Base-by-base conservation (phyloP, 225 moss, liverwort and hornwort genomes). In the Takakia lepidozioides region DNA sequence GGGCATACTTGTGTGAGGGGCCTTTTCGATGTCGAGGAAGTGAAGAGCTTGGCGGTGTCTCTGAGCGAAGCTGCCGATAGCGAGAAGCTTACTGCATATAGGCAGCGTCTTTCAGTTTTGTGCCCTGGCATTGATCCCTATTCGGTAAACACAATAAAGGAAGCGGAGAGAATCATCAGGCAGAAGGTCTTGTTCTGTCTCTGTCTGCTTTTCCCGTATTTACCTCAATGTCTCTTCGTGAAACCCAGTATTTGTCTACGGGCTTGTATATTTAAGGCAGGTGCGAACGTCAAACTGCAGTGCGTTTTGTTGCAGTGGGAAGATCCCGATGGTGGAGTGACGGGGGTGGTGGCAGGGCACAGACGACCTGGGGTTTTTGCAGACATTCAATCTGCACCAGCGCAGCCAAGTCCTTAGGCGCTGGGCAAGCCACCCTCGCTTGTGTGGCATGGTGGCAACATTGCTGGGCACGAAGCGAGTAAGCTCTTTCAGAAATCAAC, bases 331-430 rank as follows among this genome's bases (percentile, higher is more conserved):
- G n/a, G n/a, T n/a, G n/a, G n/a, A n/a, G n/a, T n/a, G n/a, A n/a
- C n/a, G n/a, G n/a, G n/a, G n/a, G n/a, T n/a, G n/a, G n/a, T 29
- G 57, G 38, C 76, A 82, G 82, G 82, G 82, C 24, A 77, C 69
- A 34, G 76, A 76, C 29, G 73, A 82, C 5, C 52, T 82, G 19
- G 82, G 82, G 5, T 82, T 82, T 55, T 54, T 82, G 68, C 82
- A 82, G 52, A 54, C 55, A 47, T 82, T 82, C 35, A 77, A 82
- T 49, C 38, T 82, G 50, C 82, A 82, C 38, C 68, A 60, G 49
- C 69, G 75, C 54, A 78, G 69, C 35, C 60, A 55, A 26, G 43
- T 5, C 3, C 65, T 73, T 50, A 27, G 51, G 41, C 69, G 61
- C 21, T 82, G 73, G 76, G 73, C 77, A 16, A 35, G 35, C 42